Conservation (phyloP, 1,139 yeast genomes). For the Candida sanyaensis region DNA sequence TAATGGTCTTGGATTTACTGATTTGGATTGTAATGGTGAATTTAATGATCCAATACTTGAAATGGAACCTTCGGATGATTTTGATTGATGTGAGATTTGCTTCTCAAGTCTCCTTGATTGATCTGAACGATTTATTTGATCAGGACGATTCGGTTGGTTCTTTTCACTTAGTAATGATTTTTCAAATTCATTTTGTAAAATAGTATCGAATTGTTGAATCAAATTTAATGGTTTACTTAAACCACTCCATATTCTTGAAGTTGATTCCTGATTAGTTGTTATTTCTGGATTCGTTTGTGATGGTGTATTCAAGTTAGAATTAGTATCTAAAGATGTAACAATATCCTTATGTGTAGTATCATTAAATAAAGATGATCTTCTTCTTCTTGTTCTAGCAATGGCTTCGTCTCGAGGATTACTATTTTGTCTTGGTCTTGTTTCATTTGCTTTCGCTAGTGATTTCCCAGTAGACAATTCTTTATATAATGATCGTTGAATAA, state of each 20-base stretch:
- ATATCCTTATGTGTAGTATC: background rate
- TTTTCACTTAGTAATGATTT: conserved; percentile 35
- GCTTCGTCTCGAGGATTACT: conserved; percentile 41
- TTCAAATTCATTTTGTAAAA: conserved; percentile 68
- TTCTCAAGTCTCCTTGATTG: background rate
- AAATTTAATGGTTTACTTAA: conserved; percentile 57
- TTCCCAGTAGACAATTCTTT: conserved; percentile 25
- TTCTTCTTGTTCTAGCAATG: conserved; percentile 29
- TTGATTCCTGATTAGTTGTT: conserved; percentile 2
- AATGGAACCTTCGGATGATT: conserved; percentile 29
- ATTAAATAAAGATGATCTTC: conserved; percentile 14
- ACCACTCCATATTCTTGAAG: conserved; percentile 33
- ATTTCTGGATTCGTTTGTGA: background rate
- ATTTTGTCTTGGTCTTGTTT: conserved; percentile 21
- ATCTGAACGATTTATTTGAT: background rate
- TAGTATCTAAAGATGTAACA: background rate
- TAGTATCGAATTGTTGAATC: conserved; percentile 67
- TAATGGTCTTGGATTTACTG: conserved; percentile 11
- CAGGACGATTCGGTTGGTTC: background rate
- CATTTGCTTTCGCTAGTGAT: conserved; percentile 12
- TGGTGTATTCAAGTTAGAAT: background rate
- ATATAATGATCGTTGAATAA: conserved; percentile 43
- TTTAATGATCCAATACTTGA: conserved; percentile 26
- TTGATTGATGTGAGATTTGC: conserved; percentile 16
- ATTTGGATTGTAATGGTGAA: conserved; percentile 29